Conservation (phyloP, 352 stramenopile species). For the Globisporangium viniferum region DNA sequence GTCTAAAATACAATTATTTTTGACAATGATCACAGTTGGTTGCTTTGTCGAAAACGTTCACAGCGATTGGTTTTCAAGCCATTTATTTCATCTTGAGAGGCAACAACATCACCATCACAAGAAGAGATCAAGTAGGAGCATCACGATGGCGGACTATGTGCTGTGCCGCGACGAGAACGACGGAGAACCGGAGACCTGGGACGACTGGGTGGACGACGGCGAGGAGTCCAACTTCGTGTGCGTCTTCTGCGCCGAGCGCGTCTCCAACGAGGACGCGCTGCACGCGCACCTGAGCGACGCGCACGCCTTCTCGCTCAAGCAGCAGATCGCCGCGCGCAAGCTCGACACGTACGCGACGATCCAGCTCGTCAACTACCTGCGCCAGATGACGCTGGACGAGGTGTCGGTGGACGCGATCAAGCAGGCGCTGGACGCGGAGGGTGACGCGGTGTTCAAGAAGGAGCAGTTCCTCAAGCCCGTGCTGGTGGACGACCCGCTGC, state of each 20-base stretch:
- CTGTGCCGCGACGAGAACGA: constrained; percentile 26
- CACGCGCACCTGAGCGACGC: constrained; percentile 50
- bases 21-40: too few species aligned
- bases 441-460: constrained; percentile 48
- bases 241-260: constrained; percentile 63
- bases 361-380: constrained; percentile 76
- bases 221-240: constrained; percentile 49
- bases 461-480: constrained; percentile 78
- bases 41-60: constrained; percentile 3
- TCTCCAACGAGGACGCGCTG: constrained; percentile 43
- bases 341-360: constrained; percentile 82
- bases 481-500: constrained; percentile 70
- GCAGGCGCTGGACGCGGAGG: constrained; percentile 41
- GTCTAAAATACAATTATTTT: too few species aligned
- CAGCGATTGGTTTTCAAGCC: constrained; percentile 14
- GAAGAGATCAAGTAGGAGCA: not conserved
- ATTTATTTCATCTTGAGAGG: constrained; percentile 7
- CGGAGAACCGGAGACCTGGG: constrained; percentile 62
- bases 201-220: constrained; percentile 83
- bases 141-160: constrained; percentile 12
- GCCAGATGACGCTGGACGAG: constrained; percentile 40
- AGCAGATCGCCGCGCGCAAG: constrained; percentile 42
- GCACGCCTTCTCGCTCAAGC: constrained; percentile 64
- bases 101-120: not conserved
- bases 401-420: constrained; percentile 36